A percentile compares a stretch with the other conserved stretches of the same genome.
These are phyloP conservation scores for Phytopythium montanum DNA, from an alignment of 352 stramenopile genomes.

Conservation along the genomic window DNA sequence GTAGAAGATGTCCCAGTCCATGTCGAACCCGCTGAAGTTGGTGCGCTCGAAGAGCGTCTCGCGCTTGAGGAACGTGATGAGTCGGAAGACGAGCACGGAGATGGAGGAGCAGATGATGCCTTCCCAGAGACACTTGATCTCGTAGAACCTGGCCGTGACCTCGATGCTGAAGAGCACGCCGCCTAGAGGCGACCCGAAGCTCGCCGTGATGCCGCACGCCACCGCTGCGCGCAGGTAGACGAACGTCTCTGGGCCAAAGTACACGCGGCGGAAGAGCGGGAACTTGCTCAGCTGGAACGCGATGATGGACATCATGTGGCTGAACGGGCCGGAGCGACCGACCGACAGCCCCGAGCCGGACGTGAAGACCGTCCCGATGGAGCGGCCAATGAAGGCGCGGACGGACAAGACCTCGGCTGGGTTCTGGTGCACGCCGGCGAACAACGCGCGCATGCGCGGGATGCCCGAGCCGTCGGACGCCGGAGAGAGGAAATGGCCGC, in stretches of 20 bases:
- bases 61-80: slow-evolving; percentile 70
- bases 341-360: slow-evolving; percentile 67
- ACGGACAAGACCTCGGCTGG: slow-evolving; percentile 59
- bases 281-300: slow-evolving; percentile 66
- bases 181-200: slow-evolving; percentile 74
- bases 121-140: slow-evolving; percentile 85
- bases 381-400: slow-evolving; percentile 61
- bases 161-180: slow-evolving; percentile 85
- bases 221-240: slow-evolving; percentile 71
- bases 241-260: slow-evolving; percentile 71
- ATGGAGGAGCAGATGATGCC: slow-evolving; percentile 77
- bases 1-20: slow-evolving; percentile 74
- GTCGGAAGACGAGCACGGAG: slow-evolving; percentile 74
- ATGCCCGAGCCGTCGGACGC: slow-evolving; percentile 76
- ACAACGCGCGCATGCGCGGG: slow-evolving; percentile 67
- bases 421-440: slow-evolving; percentile 74
- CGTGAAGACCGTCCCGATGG: slow-evolving; percentile 57
- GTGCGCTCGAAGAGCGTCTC: slow-evolving; percentile 78
- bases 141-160: slow-evolving; percentile 81
- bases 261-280: slow-evolving; percentile 56
- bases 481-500: slow-evolving; percentile 54
- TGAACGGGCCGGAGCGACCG: slow-evolving; percentile 64
- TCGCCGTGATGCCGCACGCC: slow-evolving; percentile 74
- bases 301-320: slow-evolving; percentile 74
- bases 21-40: slow-evolving; percentile 71